Evolutionary conservation across 345 rosid species (phyloP).

Genomic region (Turritis glabra): DNA sequence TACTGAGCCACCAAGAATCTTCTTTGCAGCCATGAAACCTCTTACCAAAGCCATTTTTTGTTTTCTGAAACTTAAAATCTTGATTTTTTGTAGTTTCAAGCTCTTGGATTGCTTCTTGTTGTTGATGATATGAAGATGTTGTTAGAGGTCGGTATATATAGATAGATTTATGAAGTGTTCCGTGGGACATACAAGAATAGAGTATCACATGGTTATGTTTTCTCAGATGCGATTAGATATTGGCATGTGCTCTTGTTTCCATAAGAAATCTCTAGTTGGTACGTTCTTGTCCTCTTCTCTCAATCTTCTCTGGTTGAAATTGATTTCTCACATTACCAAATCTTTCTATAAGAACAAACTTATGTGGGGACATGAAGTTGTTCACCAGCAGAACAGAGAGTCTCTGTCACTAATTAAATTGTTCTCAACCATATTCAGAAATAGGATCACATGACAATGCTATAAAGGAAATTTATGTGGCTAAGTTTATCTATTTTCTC

Average conservation of each 20-base stretch:
- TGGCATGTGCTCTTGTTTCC: constrained; percentile 28
- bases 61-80: neutral
- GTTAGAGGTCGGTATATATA: constrained; percentile 18
- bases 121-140: constrained; percentile 11
- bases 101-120: neutral
- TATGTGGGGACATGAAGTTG: constrained; percentile 27
- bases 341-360: neutral
- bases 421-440: constrained; percentile 22
- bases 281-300: constrained; percentile 19
- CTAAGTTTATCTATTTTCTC: neutral
- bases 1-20: constrained; percentile 37
- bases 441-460: constrained; percentile 9
- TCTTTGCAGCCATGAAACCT: constrained; percentile 28
- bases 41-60: constrained; percentile 12
- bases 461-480: neutral
- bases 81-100: neutral
- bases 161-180: neutral
- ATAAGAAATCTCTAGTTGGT: neutral
- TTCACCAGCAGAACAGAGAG: constrained; percentile 16
- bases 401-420: constrained; percentile 10
- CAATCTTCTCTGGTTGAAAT: neutral
- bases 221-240: neutral
- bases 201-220: constrained; percentile 30
- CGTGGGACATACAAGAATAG: constrained; percentile 16
- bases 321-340: neutral